phyloP scores from a whole-genome alignment of 2,329 filamentous ascomycete species.

The Basipetospora chlamydospora region DNA sequence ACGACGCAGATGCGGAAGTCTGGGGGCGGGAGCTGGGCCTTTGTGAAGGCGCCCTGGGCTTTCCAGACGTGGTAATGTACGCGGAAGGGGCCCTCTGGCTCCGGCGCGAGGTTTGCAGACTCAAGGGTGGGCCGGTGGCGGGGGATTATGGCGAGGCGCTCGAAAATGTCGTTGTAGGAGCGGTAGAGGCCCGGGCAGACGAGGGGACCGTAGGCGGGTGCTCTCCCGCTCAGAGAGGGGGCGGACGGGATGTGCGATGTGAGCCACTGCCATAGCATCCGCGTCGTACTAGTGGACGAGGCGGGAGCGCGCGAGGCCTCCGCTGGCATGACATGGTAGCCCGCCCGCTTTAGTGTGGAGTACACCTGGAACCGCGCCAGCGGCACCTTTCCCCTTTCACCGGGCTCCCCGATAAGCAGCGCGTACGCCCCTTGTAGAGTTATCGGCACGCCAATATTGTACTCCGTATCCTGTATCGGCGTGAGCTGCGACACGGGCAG shows the following conservation, averaged over 20 bases:
- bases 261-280: slow-evolving; percentile 37
- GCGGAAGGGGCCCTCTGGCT: slow-evolving; percentile 42
- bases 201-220: slow-evolving; percentile 36
- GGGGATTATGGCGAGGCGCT: slow-evolving; percentile 58
- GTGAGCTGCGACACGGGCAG: slow-evolving; percentile 10
- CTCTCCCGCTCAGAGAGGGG: slow-evolving; percentile 12
- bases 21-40: slow-evolving; percentile 61
- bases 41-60: slow-evolving; percentile 49
- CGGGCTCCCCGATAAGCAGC: slow-evolving; percentile 60
- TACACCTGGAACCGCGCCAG: slow-evolving; percentile 84
- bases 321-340: slow-evolving; percentile 68
- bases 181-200: slow-evolving; percentile 50
- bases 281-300: no score
- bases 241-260: slow-evolving; percentile 27
- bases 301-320: no score
- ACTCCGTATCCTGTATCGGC: slow-evolving; percentile 22
- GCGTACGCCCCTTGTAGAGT: slow-evolving; percentile 85
- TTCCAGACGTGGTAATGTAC: slow-evolving; percentile 78
- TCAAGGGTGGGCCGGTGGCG: slow-evolving; percentile 45
- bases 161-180: slow-evolving; percentile 58
- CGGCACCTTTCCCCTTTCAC: slow-evolving; percentile 41
- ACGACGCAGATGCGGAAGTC: slow-evolving; percentile 79
- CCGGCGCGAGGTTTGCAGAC: background rate
- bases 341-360: slow-evolving; percentile 64
- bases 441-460: slow-evolving; percentile 61